Percentiles rank a stretch among this genome's conserved stretches.
Conservation (phyloP, 2,329 filamentous ascomycete species). For the Trichoderma pleuroti region DNA sequence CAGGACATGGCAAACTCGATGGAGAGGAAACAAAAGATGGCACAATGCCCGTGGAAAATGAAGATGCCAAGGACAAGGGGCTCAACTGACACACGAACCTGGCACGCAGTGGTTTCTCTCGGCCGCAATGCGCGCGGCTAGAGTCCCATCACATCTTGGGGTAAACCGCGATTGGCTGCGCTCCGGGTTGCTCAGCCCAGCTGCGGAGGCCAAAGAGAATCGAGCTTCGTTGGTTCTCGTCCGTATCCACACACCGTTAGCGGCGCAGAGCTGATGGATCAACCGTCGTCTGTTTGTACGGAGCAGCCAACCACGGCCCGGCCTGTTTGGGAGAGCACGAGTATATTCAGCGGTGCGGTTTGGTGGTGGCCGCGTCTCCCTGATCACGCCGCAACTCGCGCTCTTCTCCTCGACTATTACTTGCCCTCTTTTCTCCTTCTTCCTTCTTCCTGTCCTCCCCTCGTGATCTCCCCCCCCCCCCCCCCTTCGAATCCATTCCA, state of each 20-base stretch:
- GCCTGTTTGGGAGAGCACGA: neutral
- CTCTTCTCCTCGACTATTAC: neutral
- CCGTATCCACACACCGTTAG: constrained; percentile 10
- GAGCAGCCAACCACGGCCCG: constrained; percentile 7
- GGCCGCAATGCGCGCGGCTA: constrained; percentile 11
- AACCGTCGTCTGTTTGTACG: neutral
- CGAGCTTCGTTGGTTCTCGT: neutral
- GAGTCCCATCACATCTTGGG: constrained; percentile 8
- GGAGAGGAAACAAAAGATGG: neutral
- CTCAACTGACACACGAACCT: neutral
- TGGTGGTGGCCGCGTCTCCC: constrained; percentile 2
- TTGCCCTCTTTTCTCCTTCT: neutral
- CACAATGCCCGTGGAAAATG: neutral
- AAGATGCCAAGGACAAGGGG: neutral
- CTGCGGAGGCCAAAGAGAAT: neutral
- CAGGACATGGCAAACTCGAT: no score
- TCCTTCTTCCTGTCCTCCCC: neutral
- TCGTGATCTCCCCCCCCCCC: neutral
- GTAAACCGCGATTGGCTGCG: constrained; percentile 4
- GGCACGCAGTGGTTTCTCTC: neutral
- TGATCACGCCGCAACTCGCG: neutral
- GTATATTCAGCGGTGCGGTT: neutral
- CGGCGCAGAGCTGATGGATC: neutral
- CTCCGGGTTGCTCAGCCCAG: neutral
- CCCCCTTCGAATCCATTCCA: neutral